phyloP scores from a whole-genome alignment of 2,329 filamentous ascomycete genomes.

The Paramyrothecium sp. region DNA sequence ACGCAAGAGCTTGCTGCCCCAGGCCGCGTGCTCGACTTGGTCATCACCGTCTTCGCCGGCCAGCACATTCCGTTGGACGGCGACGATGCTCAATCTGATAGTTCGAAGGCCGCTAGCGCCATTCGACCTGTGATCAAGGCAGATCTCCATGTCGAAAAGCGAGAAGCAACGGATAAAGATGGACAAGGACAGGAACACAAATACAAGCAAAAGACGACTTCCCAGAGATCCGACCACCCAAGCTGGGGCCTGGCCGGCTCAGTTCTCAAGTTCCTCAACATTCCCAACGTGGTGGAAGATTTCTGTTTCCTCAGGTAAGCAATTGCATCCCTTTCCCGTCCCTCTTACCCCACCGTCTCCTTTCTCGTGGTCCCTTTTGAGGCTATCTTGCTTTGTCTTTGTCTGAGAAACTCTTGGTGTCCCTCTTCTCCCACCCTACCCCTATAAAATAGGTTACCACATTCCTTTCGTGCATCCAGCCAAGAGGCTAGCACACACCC shows the following conservation, averaged over 20 bases:
- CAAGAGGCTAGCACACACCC: no score
- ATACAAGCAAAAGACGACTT: constrained; percentile 59
- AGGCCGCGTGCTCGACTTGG: constrained; percentile 61
- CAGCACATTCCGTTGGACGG: constrained; percentile 57
- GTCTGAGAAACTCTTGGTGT: no score
- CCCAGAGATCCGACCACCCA: constrained; percentile 57
- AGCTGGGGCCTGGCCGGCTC: constrained; percentile 56
- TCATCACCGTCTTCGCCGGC: constrained; percentile 72
- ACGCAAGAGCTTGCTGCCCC: constrained; percentile 44
- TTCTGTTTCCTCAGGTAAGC: constrained; percentile 72
- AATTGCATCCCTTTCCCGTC: background rate
- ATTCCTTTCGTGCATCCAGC: no score
- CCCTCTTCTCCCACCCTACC: no score
- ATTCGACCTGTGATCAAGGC: constrained; percentile 74
- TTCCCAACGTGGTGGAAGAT: constrained; percentile 62
- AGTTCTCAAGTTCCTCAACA: constrained; percentile 56
- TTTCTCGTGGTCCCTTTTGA: no score
- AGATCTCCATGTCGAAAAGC: constrained; percentile 76
- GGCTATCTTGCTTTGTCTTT: no score
- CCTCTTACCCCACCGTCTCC: constrained; percentile 2
- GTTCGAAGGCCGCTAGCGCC: constrained; percentile 26
- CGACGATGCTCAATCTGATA: constrained; percentile 26
- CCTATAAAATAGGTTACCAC: no score
- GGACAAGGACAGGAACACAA: constrained; percentile 43
- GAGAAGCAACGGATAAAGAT: constrained; percentile 30